Conservation (phyloP, 176 grass and related monocot genomes). For the Echinochloa phyllopogon region DNA sequence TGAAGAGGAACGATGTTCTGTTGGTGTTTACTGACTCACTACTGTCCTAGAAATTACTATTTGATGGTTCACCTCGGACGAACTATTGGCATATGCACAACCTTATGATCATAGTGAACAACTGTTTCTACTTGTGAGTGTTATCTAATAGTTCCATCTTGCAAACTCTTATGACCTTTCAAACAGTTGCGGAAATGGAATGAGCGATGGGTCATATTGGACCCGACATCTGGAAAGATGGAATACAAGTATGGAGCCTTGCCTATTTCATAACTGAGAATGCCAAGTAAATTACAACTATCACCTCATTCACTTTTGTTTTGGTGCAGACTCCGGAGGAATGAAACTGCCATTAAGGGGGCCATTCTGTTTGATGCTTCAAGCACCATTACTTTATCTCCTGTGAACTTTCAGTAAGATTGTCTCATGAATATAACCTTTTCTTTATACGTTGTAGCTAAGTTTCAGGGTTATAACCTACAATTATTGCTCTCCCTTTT, state of each 20-base stretch:
- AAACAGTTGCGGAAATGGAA: constrained; percentile 96
- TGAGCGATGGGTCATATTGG: constrained; percentile 92
- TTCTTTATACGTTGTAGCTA: neutral
- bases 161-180: constrained; percentile 24
- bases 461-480: constrained; percentile 26
- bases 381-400: constrained; percentile 92
- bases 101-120: neutral
- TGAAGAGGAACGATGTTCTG: neutral
- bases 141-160: constrained; percentile 15
- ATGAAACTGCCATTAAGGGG: constrained; percentile 79
- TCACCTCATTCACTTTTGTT: constrained; percentile 37
- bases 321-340: constrained; percentile 69
- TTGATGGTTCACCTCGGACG: neutral
- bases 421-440: neutral
- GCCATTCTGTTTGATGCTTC: constrained; percentile 87
- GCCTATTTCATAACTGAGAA: constrained; percentile 20
- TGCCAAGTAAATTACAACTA: constrained; percentile 10
- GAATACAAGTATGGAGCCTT: constrained; percentile 89
- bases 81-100: neutral
- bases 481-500: constrained; percentile 40
- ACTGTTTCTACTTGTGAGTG: neutral
- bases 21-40: neutral
- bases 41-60: neutral
- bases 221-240: constrained; percentile 96
- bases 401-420: constrained; percentile 97